Conservation (phyloP, 768 basidiomycete genomes). For the Amanita rubescens region DNA sequence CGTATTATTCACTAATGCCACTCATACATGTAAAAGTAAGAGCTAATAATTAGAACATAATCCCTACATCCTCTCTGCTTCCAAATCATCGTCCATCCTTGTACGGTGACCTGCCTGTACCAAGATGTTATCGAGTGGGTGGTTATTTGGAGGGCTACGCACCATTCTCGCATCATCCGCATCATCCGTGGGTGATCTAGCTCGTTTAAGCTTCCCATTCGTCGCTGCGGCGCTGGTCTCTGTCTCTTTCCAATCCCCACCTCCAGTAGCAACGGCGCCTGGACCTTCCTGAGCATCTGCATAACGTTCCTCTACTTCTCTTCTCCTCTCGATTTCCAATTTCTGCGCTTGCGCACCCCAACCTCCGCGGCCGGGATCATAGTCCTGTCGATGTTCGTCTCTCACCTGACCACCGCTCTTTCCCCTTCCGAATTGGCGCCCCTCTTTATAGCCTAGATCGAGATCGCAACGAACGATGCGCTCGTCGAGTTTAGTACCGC, state of each 20-base stretch:
- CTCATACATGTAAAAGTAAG: conserved; percentile 5
- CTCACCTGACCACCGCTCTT: conserved; percentile 96
- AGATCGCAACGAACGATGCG: conserved; percentile 97
- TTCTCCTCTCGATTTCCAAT: conserved; percentile 64
- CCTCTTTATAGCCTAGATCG: conserved; percentile 94
- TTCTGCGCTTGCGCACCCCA: conserved; percentile 87
- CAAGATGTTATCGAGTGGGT: conserved; percentile 2
- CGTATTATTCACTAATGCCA: conserved; percentile 38
- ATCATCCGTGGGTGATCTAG: conserved; percentile 73
- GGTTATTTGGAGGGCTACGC: conserved; percentile 18
- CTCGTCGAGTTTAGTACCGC: conserved; percentile 98
- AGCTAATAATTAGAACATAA: conserved; percentile 5
- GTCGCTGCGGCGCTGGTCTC: conserved; percentile 33
- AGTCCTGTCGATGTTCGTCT: conserved; percentile 96
- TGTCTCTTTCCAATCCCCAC: conserved; percentile 77
- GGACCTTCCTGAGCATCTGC: conserved; percentile 73
- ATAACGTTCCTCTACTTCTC: conserved; percentile 84
- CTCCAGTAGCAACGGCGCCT: conserved; percentile 76
- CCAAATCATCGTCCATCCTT: conserved; percentile 57
- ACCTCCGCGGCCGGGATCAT: conserved; percentile 92
- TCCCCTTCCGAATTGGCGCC: conserved; percentile 93
- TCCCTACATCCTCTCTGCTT: conserved; percentile 62
- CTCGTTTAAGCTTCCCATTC: conserved; percentile 52
- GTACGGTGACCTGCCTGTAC: conserved; percentile 45
- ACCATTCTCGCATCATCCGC: conserved; percentile 52